These are phyloP conservation scores for Tolypocladium cylindrosporum DNA, from an alignment of 2,329 filamentous ascomycete genomes.

Conservation along the genomic window DNA sequence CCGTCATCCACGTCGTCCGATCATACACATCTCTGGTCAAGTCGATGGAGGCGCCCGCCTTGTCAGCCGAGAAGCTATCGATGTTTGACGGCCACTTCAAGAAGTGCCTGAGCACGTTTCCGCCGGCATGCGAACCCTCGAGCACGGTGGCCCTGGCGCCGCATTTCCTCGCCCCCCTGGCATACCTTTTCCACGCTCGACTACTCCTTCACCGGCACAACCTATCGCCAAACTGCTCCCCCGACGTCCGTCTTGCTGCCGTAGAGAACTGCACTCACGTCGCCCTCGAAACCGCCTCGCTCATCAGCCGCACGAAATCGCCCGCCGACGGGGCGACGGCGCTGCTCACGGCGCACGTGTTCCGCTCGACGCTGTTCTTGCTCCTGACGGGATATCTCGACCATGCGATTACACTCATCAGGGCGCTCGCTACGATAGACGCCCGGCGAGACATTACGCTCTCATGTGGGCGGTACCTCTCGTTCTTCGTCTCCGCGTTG, in stretches of 20 bases:
- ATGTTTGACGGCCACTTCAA: slow-evolving; percentile 74
- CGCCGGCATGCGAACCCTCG: slow-evolving; percentile 59
- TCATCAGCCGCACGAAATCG: slow-evolving; percentile 57
- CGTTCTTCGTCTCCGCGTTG: slow-evolving; percentile 68
- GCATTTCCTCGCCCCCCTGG: slow-evolving; percentile 61
- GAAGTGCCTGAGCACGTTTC: slow-evolving; percentile 65
- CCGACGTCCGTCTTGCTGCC: slow-evolving; percentile 57
- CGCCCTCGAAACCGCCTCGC: slow-evolving; percentile 67
- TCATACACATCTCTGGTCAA: slow-evolving; percentile 66
- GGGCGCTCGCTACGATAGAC: slow-evolving; percentile 61
- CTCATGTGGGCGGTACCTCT: slow-evolving; percentile 70
- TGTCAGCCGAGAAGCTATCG: slow-evolving; percentile 59
- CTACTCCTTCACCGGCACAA: slow-evolving; percentile 85
- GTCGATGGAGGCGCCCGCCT: slow-evolving; percentile 55
- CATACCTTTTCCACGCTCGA: slow-evolving; percentile 74
- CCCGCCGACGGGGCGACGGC: slow-evolving; percentile 61
- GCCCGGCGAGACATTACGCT: slow-evolving; percentile 62
- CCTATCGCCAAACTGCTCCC: slow-evolving; percentile 59
- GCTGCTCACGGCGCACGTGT: slow-evolving; percentile 73
- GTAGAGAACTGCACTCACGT: slow-evolving; percentile 67
- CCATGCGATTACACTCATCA: slow-evolving; percentile 62
- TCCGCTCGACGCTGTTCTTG: slow-evolving; percentile 75
- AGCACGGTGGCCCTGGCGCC: slow-evolving; percentile 62
- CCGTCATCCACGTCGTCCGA: slow-evolving; percentile 72
- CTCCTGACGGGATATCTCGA: slow-evolving; percentile 65